Percentiles rank a stretch among this genome's conserved stretches.
Conservation (phyloP, 1,139 yeast species). For the Zygosaccharomyces pseudobailii region DNA sequence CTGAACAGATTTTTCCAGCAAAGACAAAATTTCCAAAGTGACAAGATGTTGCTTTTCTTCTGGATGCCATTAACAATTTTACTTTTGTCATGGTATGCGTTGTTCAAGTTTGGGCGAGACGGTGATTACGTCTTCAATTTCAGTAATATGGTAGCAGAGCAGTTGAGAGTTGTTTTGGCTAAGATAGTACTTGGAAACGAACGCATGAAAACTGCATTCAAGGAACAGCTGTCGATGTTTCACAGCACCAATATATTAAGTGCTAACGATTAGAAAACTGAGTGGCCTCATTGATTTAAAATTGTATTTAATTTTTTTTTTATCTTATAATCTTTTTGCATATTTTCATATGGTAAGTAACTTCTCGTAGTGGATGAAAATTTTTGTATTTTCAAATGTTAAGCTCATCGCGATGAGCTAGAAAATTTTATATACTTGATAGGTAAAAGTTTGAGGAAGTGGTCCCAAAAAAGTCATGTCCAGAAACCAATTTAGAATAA, state of each 20-base stretch:
- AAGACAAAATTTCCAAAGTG: slow-evolving; percentile 68
- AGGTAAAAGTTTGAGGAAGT: background rate
- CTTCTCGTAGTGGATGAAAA: background rate
- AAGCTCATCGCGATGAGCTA: slow-evolving; percentile 9
- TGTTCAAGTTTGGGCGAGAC: slow-evolving; percentile 48
- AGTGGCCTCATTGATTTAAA: slow-evolving; percentile 1
- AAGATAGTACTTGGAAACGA: slow-evolving; percentile 66
- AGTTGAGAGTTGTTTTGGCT: slow-evolving; percentile 51
- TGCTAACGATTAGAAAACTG: slow-evolving; percentile 4
- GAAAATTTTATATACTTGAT: slow-evolving; percentile 1
- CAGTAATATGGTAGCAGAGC: slow-evolving; percentile 40
- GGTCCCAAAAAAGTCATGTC: slow-evolving; percentile 12
- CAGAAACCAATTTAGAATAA: slow-evolving; percentile 56
- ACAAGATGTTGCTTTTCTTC: slow-evolving; percentile 79
- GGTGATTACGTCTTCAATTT: slow-evolving; percentile 28
- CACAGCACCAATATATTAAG: slow-evolving; percentile 24
- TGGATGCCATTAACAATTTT: slow-evolving; percentile 72
- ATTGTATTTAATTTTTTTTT: slow-evolving; percentile 1
- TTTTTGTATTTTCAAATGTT: background rate
- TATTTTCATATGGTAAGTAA: background rate
- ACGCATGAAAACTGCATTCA: slow-evolving; percentile 55
- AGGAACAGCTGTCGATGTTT: slow-evolving; percentile 30
- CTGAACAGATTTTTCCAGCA: slow-evolving; percentile 53
- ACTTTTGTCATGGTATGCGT: slow-evolving; percentile 48
- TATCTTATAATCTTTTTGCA: background rate